Conservation (phyloP, 768 basidiomycete genomes). For the Kwoniella dendrophila region DNA sequence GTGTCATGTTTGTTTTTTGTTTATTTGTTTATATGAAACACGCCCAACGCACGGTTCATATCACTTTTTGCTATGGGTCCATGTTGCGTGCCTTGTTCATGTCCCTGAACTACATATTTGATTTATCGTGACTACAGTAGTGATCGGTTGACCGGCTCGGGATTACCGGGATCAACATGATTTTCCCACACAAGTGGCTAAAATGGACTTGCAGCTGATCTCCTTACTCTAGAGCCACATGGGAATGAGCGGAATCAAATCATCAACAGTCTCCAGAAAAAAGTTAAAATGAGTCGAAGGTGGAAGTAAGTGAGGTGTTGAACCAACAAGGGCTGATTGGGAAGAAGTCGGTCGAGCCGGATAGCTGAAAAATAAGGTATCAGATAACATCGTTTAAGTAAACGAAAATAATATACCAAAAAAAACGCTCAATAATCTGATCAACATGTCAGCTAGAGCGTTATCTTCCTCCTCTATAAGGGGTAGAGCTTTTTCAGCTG, state of each 20-base stretch:
- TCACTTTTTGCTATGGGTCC: neutral
- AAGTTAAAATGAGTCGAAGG: conserved; percentile 4
- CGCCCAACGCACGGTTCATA: conserved; percentile 4
- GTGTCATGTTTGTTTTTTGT: neutral
- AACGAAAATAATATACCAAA: neutral
- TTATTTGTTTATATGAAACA: conserved; percentile 1
- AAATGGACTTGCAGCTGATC: neutral
- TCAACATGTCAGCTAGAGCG: conserved; percentile 27
- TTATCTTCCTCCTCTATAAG: conserved; percentile 17
- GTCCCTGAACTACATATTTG: neutral
- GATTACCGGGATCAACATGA: conserved; percentile 1
- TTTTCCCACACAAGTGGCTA: neutral
- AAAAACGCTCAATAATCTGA: neutral
- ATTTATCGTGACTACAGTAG: neutral
- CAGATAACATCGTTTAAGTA: neutral
- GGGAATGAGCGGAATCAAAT: neutral
- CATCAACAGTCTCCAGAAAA: neutral
- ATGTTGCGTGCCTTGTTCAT: neutral
- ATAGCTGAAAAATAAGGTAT: neutral
- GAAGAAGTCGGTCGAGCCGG: neutral
- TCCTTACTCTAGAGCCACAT: neutral
- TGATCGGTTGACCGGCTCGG: no score
- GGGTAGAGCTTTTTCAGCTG: conserved; percentile 2
- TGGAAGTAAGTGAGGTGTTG: neutral
- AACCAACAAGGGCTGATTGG: neutral